A percentile compares a stretch with the other conserved stretches of the same genome.
Conservation (phyloP, 2,329 filamentous ascomycete species). For the Trichoderma sp. region DNA sequence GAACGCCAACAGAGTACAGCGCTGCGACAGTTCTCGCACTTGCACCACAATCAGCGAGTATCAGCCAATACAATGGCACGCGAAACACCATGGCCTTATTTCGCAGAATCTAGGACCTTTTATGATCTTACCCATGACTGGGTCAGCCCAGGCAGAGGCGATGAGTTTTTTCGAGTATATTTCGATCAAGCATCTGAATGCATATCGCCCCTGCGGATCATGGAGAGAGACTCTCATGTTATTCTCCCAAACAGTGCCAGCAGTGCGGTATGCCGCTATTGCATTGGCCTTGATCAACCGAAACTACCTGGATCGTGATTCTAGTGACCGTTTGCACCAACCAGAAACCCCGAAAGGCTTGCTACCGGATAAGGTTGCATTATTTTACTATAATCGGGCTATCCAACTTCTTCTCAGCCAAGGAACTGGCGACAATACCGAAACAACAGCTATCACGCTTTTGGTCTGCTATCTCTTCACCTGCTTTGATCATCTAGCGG, state of each 20-base stretch:
- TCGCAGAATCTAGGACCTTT: background rate
- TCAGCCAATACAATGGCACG: background rate
- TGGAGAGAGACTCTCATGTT: background rate
- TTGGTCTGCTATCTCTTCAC: constrained; percentile 6
- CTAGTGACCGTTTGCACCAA: background rate
- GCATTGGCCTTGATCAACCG: background rate
- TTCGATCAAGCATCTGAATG: background rate
- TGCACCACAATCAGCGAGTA: background rate
- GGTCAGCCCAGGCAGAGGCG: background rate
- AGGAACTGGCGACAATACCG: background rate
- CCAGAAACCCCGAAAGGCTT: background rate
- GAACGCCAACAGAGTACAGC: background rate
- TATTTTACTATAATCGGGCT: background rate
- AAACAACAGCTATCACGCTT: background rate
- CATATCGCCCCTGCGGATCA: background rate
- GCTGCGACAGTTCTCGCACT: background rate
- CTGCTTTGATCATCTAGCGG: background rate
- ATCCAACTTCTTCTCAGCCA: background rate
- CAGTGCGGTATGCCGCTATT: background rate
- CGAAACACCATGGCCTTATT: background rate
- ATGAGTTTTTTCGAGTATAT: background rate
- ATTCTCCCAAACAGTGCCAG: constrained; percentile 3
- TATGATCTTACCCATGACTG: background rate
- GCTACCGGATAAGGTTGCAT: background rate
- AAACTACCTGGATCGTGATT: background rate